phyloP scores from a whole-genome alignment of 2,329 filamentous ascomycete genomes.

The Penicillium sp. region DNA sequence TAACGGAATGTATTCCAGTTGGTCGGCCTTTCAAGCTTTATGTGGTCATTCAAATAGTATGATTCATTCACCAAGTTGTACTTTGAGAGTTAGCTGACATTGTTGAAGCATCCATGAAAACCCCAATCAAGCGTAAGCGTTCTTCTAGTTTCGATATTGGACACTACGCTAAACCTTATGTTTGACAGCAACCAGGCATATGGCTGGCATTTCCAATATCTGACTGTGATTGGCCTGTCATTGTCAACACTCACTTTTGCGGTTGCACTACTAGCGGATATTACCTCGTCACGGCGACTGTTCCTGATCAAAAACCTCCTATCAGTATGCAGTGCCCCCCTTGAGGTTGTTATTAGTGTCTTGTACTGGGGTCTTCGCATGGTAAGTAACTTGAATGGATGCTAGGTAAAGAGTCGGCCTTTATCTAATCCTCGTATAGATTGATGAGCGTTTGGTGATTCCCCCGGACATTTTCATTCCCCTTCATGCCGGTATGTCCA shows the following conservation, averaged over 20 bases:
- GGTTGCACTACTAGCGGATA: slow-evolving; percentile 55
- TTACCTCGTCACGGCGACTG: slow-evolving; percentile 50
- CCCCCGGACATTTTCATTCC: slow-evolving; percentile 44
- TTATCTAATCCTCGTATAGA: slow-evolving; percentile 25
- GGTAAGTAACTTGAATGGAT: slow-evolving; percentile 33
- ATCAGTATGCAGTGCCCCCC: slow-evolving; percentile 56
- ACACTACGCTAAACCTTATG: not conserved
- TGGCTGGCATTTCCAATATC: slow-evolving; percentile 65
- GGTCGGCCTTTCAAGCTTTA: slow-evolving; percentile 43
- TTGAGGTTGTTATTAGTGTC: slow-evolving; percentile 59
- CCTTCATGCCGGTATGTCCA: slow-evolving; percentile 35
- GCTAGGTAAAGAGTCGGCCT: not conserved
- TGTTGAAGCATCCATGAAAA: slow-evolving; percentile 40
- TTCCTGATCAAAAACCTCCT: slow-evolving; percentile 60
- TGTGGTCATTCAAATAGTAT: slow-evolving; percentile 47
- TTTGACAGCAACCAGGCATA: slow-evolving; percentile 54
- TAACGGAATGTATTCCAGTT: slow-evolving; percentile 24
- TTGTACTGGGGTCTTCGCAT: slow-evolving; percentile 60
- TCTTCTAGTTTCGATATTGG: not conserved
- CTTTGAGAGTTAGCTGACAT: slow-evolving; percentile 10
- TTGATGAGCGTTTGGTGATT: slow-evolving; percentile 50
- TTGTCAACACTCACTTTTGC: slow-evolving; percentile 56
- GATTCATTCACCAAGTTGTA: slow-evolving; percentile 13
- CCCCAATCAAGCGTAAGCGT: slow-evolving; percentile 40
- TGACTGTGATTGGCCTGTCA: slow-evolving; percentile 61